Percentiles rank a stretch among this genome's conserved stretches.
Conservation (phyloP, 441 rosid species). For the Pelargonium myrrhifolium region DNA sequence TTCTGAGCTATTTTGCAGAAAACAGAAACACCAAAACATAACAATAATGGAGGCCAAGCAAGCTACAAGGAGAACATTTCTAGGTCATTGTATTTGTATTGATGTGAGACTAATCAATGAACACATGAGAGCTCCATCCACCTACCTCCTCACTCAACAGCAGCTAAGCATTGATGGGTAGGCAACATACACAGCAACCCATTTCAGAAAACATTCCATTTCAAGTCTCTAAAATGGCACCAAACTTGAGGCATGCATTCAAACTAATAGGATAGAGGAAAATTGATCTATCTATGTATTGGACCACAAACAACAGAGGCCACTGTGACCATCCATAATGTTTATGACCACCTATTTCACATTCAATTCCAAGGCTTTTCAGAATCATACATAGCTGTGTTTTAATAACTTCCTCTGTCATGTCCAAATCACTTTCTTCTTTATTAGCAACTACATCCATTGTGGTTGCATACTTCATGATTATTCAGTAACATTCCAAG, state of each 20-base stretch:
- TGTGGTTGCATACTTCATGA: no score
- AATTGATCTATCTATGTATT: background rate
- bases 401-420: background rate
- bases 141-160: no score
- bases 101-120: background rate
- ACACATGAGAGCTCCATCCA: no score
- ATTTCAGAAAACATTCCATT: no score
- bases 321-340: background rate
- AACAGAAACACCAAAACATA: background rate
- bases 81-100: background rate
- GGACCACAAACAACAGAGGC: slow-evolving; percentile 1
- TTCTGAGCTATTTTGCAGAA: background rate
- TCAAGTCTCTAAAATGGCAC: background rate
- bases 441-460: background rate
- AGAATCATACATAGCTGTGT: background rate
- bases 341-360: no score
- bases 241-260: background rate
- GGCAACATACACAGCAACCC: background rate
- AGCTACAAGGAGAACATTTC: background rate
- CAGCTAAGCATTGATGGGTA: background rate
- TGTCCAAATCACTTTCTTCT: background rate
- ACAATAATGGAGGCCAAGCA: slow-evolving; percentile 2
- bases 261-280: background rate
- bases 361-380: background rate
- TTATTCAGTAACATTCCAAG: no score